Evolutionary conservation across 768 basidiomycete genomes (phyloP), one percentile per base, ranked within the genome.

Genomic region (Hirschioporus abietinus): DNA sequence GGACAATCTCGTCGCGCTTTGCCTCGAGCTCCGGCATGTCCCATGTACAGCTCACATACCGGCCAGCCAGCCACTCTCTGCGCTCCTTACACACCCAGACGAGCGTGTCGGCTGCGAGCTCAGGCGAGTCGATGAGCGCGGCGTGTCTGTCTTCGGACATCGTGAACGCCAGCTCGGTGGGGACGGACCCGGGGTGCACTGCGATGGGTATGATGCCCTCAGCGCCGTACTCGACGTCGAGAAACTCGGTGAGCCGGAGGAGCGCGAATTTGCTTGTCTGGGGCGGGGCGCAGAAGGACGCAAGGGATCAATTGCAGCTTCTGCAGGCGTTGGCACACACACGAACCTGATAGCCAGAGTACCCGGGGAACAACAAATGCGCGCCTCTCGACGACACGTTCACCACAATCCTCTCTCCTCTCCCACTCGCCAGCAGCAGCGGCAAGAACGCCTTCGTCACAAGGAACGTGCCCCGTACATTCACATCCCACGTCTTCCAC

Each of bases 401-500:
- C 26, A 68, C 42, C 15, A 52, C 42, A 63, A 65, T 66, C n/a
- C 62, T 70, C 69, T 35, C 63, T 65, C 35, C 64, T n/a, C 64
- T 64, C 34, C 25, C 61, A 42, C 64, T 24, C 65, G 42, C 36
- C 36, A 65, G 36, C 30, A 68, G 52, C 18, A 65, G 65, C 60
- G 67, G 67, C 30, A 26, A 24, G 3, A 64, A 70, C 25, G 23
- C 72, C 72, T 71, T 73, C 1, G 70, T 69, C 1, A 70, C 52
- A 58, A 72, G 72, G 66, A 65, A 75, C 10, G 66, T 58, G 8
- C 72, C 71, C 0, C 71, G 72, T 18, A 74, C 57, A 52, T 72
- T 74, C 7, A 72, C 71, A 35, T 71, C 71, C 60, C 71, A 61
- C 9, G 65, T 65, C 58, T 68, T 69, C 72, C 71, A 71, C 71